Evolutionary conservation across 441 rosid species (phyloP).

Genomic region (Brassica hybrid): DNA sequence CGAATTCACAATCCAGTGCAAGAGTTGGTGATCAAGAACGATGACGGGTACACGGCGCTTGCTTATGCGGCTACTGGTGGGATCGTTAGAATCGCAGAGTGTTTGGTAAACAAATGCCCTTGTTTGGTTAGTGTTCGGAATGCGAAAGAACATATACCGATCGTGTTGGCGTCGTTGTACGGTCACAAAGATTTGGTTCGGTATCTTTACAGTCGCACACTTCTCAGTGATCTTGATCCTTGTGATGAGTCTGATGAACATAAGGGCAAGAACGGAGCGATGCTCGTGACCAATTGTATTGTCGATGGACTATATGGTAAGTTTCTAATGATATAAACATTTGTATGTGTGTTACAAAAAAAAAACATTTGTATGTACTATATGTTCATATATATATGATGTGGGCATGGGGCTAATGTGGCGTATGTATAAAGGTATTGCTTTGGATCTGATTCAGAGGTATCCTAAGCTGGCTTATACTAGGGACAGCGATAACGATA

Average conservation of each 20-base stretch:
- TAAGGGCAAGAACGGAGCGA: slow-evolving; percentile 45
- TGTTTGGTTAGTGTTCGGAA: slow-evolving; percentile 46
- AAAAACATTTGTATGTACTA: not conserved
- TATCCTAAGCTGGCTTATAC: slow-evolving; percentile 46
- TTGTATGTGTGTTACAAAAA: no score
- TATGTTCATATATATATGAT: not conserved
- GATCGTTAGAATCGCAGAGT: slow-evolving; percentile 46
- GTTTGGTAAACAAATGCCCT: slow-evolving; percentile 45
- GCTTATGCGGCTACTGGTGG: slow-evolving; percentile 54
- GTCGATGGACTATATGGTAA: slow-evolving; percentile 52
- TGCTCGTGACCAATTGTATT: slow-evolving; percentile 49
- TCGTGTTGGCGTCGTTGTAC: slow-evolving; percentile 48
- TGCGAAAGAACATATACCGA: slow-evolving; percentile 38
- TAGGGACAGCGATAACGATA: slow-evolving; percentile 56
- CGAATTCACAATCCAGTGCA: slow-evolving; percentile 33
- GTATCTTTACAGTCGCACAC: slow-evolving; percentile 55
- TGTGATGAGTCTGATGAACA: slow-evolving; percentile 41
- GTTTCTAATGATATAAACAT: slow-evolving; percentile 7
- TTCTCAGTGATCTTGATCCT: slow-evolving; percentile 46
- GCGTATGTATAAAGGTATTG: slow-evolving; percentile 45
- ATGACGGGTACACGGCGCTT: slow-evolving; percentile 53
- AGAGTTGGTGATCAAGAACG: slow-evolving; percentile 45
- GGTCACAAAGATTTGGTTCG: slow-evolving; percentile 48
- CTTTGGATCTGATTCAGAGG: slow-evolving; percentile 52
- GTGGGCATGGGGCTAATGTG: slow-evolving; percentile 22